These are phyloP conservation scores for Grosmannia clavigera DNA, from an alignment of 2,329 filamentous ascomycete species.

Conservation along the genomic window DNA sequence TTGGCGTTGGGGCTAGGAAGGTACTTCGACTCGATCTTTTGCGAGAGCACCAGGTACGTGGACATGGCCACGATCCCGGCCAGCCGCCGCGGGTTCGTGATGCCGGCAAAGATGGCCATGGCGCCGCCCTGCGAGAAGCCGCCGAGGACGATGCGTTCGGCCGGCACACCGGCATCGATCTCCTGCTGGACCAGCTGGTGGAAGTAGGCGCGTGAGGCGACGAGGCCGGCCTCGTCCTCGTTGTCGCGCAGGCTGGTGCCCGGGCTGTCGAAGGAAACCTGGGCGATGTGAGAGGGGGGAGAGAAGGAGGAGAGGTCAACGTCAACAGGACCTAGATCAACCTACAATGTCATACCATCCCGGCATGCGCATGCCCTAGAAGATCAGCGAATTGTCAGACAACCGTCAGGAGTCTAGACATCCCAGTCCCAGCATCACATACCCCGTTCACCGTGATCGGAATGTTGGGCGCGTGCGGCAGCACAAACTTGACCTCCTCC, in stretches of 20 bases:
- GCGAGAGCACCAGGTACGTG: slow-evolving; percentile 60
- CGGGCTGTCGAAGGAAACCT: slow-evolving; percentile 15
- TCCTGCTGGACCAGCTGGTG: slow-evolving; percentile 69
- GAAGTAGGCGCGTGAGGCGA: slow-evolving; percentile 62
- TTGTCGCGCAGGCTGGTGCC: slow-evolving; percentile 16
- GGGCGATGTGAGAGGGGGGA: background rate
- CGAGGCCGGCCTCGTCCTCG: slow-evolving; percentile 58
- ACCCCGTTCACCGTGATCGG: slow-evolving; percentile 64
- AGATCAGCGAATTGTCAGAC: background rate
- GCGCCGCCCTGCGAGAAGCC: slow-evolving; percentile 77
- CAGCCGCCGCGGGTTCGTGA: slow-evolving; percentile 61
- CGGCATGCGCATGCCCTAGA: slow-evolving; percentile 62
- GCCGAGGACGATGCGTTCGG: slow-evolving; percentile 73
- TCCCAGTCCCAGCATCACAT: slow-evolving; percentile 7
- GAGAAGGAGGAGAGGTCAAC: background rate
- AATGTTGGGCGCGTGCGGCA: slow-evolving; percentile 80
- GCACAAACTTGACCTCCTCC: slow-evolving; percentile 83
- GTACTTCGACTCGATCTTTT: slow-evolving; percentile 27
- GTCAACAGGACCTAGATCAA: background rate
- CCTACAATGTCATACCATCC: slow-evolving; percentile 75
- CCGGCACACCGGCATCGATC: slow-evolving; percentile 66
- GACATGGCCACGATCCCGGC: slow-evolving; percentile 83
- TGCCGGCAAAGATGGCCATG: slow-evolving; percentile 68
- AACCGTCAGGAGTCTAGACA: too few species aligned
- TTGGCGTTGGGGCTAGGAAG: slow-evolving; percentile 34